Evolutionary conservation across 768 basidiomycete genomes (phyloP).

Genomic region (Tulasnella sp.): DNA sequence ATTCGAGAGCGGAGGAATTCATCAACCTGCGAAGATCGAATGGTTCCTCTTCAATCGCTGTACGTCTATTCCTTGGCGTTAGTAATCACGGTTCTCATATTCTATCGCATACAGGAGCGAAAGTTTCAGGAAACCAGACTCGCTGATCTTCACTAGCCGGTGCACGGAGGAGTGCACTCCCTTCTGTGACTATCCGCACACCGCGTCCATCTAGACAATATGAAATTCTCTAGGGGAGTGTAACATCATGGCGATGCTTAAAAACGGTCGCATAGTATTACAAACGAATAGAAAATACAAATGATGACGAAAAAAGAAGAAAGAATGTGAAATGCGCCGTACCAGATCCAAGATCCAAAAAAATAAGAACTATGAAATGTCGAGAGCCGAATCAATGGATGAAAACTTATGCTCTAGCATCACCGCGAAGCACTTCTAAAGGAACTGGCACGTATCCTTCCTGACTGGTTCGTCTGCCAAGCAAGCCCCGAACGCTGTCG

Average conservation of each 20-base stretch:
- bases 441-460: constrained; percentile 68
- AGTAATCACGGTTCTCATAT: neutral
- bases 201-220: neutral
- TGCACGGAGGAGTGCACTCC: neutral
- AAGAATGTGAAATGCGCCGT: neutral
- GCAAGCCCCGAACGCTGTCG: constrained; percentile 44
- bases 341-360: neutral
- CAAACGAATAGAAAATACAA: neutral
- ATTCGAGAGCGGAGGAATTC: neutral
- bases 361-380: neutral
- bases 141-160: neutral
- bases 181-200: neutral
- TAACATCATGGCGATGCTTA: neutral
- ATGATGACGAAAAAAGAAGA: neutral
- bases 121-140: neutral
- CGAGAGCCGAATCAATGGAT: neutral
- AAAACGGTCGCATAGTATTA: neutral
- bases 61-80: neutral
- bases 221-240: neutral
- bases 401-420: neutral
- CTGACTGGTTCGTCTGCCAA: constrained; percentile 41
- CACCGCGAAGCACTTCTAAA: constrained; percentile 50
- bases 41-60: neutral
- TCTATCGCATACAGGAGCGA: neutral
- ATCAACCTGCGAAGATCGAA: neutral